Conservation (phyloP, 2,329 filamentous ascomycete species). For the Rhinocladiella mackenziei region DNA sequence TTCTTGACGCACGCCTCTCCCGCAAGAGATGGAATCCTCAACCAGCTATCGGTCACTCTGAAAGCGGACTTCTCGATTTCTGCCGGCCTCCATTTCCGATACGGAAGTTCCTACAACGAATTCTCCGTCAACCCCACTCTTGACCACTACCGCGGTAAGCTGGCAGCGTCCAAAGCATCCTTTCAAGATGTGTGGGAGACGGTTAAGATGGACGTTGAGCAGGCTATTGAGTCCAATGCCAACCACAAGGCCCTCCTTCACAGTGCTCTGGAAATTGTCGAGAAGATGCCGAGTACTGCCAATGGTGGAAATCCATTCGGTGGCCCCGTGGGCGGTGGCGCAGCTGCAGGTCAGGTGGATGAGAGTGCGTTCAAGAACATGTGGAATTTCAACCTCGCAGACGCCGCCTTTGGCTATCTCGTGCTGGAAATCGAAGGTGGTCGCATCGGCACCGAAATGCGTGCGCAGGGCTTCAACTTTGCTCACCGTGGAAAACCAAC, state of each 20-base stretch:
- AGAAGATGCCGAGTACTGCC: slow-evolving; percentile 94
- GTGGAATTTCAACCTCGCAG: slow-evolving; percentile 96
- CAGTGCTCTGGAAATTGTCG: slow-evolving; percentile 87
- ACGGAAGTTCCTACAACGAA: slow-evolving; percentile 98
- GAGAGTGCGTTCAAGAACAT: slow-evolving; percentile 99
- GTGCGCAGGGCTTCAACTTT: slow-evolving; percentile 98
- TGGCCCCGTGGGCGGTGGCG: slow-evolving; percentile 68
- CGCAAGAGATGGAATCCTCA: slow-evolving; percentile 90
- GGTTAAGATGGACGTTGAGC: slow-evolving; percentile 91
- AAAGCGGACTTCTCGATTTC: slow-evolving; percentile 99
- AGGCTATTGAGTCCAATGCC: slow-evolving; percentile 88
- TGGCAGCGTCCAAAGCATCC: slow-evolving; percentile 94
- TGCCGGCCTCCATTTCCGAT: slow-evolving; percentile 94
- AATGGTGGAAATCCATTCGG: slow-evolving; percentile 97
- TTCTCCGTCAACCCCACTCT: slow-evolving; percentile 98
- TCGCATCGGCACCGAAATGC: slow-evolving; percentile 96
- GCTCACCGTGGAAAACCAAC: slow-evolving; percentile 67
- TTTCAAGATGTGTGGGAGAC: slow-evolving; percentile 99
- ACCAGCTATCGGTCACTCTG: slow-evolving; percentile 93
- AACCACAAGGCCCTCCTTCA: slow-evolving; percentile 88
- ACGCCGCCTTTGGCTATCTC: slow-evolving; percentile 94
- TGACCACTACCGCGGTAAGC: slow-evolving; percentile 97
- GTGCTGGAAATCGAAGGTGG: slow-evolving; percentile 93
- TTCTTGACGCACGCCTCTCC: slow-evolving; percentile 97
- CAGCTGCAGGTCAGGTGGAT: slow-evolving; percentile 79